These are phyloP conservation scores for Apiospora malaysiana DNA, from an alignment of 2,329 filamentous ascomycete genomes.

Conservation along the genomic window DNA sequence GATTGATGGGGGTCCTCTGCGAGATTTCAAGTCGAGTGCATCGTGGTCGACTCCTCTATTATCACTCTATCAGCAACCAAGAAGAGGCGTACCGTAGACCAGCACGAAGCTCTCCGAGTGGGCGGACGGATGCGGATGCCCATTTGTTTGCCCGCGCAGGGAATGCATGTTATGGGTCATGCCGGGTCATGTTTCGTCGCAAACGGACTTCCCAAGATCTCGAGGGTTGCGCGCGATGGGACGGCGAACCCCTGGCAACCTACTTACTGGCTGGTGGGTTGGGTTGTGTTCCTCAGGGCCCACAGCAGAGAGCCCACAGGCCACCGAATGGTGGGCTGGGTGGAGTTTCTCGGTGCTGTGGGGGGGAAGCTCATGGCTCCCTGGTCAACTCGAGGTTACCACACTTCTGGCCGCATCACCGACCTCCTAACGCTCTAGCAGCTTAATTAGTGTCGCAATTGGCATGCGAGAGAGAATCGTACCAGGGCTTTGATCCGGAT, in stretches of 20 bases:
- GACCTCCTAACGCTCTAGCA: not conserved
- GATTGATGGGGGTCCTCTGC: conserved; percentile 1
- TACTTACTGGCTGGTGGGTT: not conserved
- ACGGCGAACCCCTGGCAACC: not conserved
- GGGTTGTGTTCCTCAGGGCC: not conserved
- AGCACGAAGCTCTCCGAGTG: not conserved
- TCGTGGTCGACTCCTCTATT: not conserved
- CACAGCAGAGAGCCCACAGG: not conserved
- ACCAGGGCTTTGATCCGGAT: conserved; percentile 3
- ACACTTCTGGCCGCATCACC: not conserved
- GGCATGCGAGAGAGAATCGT: not conserved
- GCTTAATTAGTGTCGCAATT: not conserved
- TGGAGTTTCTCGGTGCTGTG: not conserved
- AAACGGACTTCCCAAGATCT: conserved; percentile 14
- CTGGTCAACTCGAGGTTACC: not conserved
- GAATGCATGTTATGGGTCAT: not conserved
- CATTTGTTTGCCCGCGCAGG: not conserved
- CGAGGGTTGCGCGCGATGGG: conserved; percentile 3
- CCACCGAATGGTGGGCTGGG: not conserved
- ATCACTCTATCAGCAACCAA: not conserved
- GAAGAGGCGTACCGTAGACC: not conserved
- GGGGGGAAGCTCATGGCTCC: not conserved
- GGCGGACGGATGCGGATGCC: not conserved
- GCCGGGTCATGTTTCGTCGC: not conserved
- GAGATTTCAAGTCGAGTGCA: conserved; percentile 8